phyloP scores from a whole-genome alignment of 768 basidiomycete genomes.

The Xerocomellus amylosporus region DNA sequence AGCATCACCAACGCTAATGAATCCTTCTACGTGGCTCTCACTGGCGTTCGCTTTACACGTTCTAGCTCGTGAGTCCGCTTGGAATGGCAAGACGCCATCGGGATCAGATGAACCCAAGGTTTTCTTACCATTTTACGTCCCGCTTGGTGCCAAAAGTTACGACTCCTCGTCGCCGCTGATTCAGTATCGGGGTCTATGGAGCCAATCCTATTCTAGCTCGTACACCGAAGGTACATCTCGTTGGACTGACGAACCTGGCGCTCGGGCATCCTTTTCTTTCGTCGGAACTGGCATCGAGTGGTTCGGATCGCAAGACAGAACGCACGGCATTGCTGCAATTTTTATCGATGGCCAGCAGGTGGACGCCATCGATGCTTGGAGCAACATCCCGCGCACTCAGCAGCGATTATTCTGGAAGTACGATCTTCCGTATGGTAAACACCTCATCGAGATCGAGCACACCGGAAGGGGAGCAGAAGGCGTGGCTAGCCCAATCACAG shows the following conservation, averaged over 20 bases:
- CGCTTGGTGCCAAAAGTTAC: slow-evolving; percentile 67
- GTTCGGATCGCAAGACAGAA: slow-evolving; percentile 60
- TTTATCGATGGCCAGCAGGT: slow-evolving; percentile 54
- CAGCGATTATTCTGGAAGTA: slow-evolving; percentile 67
- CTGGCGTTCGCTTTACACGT: slow-evolving; percentile 5
- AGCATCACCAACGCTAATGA: slow-evolving; percentile 8
- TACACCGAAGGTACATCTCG: slow-evolving; percentile 52
- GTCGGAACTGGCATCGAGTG: slow-evolving; percentile 75
- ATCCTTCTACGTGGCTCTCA: background rate
- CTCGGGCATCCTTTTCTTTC: slow-evolving; percentile 57
- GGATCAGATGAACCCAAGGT: slow-evolving; percentile 42
- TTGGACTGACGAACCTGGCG: slow-evolving; percentile 47
- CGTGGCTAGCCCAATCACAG: slow-evolving; percentile 37
- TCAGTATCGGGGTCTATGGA: slow-evolving; percentile 60
- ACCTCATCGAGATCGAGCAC: slow-evolving; percentile 64
- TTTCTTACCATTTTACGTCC: slow-evolving; percentile 73
- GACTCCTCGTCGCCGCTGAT: slow-evolving; percentile 69
- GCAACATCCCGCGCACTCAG: slow-evolving; percentile 38
- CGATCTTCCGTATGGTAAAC: slow-evolving; percentile 48
- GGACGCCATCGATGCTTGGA: slow-evolving; percentile 47
- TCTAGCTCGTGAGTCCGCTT: slow-evolving; percentile 46
- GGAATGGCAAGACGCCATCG: slow-evolving; percentile 62
- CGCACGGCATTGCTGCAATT: slow-evolving; percentile 55
- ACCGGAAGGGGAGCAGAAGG: slow-evolving; percentile 41
- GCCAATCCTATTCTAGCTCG: slow-evolving; percentile 46